phyloP scores from a whole-genome alignment of 306 rosid species.

The Canavalia gladiata region DNA sequence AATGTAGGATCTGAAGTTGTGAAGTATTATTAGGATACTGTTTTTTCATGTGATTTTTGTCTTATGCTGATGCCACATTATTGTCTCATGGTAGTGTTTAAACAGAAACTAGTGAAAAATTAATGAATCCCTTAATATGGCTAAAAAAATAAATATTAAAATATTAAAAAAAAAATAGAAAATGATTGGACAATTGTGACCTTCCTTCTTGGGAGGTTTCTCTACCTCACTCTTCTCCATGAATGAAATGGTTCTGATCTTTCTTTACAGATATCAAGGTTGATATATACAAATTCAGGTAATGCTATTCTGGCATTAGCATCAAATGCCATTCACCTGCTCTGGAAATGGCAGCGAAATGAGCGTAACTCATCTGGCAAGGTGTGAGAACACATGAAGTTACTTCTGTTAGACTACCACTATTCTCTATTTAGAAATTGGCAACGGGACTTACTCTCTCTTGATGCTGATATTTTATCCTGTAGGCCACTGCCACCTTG shows the following conservation, averaged over 20 bases:
- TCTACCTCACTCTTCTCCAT: conserved; percentile 11
- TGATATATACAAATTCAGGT: conserved; percentile 91
- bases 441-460: background rate
- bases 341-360: conserved; percentile 91
- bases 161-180: background rate
- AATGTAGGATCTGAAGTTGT: background rate
- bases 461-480: conserved; percentile 42
- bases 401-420: conserved; percentile 36
- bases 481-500: conserved; percentile 88
- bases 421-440: conserved; percentile 22
- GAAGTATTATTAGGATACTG: background rate
- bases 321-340: conserved; percentile 91
- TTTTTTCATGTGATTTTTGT: background rate
- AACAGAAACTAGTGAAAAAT: background rate
- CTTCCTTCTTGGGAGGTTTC: conserved; percentile 36
- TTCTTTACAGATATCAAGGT: conserved; percentile 78
- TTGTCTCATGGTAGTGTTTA: conserved; percentile 3
- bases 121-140: conserved; percentile 3
- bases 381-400: conserved; percentile 54
- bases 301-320: conserved; percentile 87
- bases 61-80: background rate
- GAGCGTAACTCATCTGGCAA: conserved; percentile 79
- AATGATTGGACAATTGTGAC: conserved; percentile 14
- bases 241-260: conserved; percentile 40
- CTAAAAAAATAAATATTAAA: background rate